Base-by-base conservation (phyloP, 2,329 filamentous ascomycete genomes). In the Dendryphion nanum region DNA sequence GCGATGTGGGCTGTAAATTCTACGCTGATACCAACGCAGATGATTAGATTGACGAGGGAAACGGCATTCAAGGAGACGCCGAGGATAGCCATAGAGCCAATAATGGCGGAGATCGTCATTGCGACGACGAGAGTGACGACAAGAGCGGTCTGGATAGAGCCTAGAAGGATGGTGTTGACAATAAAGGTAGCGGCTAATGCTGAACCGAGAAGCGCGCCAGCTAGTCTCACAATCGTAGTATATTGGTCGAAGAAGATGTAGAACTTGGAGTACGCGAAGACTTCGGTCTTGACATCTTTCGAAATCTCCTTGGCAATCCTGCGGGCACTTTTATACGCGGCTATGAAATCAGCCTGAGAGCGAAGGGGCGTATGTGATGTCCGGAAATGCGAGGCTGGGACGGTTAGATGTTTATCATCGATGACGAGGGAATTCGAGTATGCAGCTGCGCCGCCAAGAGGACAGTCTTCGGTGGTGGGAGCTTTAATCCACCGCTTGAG, bases 171-270 rank as follows among this genome's bases (percentile, higher is more conserved):
- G 0, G 85, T 82, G 0, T 88, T 85, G 31, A 98, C 78, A 42
- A 86, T 61, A 41, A 96, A 85, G 42, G 97, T 95, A 48, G 95
- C 86, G 18, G 78, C 87, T 12, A 97, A 74, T 0, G 89, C 91
- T 3, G 87, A 85, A 28, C 85, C 85, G 19, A 98, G 78, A 1
- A 98, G 79, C 0, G 84, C 81, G 1, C 78, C 84, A 0, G 91
- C 90, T 4, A 97, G 76, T 8, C 78, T 76, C 15, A 95, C 81
- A 44, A 98, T 97, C 41, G 79, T 80, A 5, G 88, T 78, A 60
- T 98, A 98, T 63, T 97, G 93, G 62, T 98, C 93, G 63, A 98
- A 98, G 78, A 97, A 98, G 63, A 98, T 90, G 72, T 98, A 98
- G 65, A 95, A 95, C 44, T 96, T 84, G 52, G 88, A 94, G 71